These are phyloP conservation scores for Phyllostachys edulis DNA, from an alignment of 176 grass and related monocot species.

Conservation along the genomic window DNA sequence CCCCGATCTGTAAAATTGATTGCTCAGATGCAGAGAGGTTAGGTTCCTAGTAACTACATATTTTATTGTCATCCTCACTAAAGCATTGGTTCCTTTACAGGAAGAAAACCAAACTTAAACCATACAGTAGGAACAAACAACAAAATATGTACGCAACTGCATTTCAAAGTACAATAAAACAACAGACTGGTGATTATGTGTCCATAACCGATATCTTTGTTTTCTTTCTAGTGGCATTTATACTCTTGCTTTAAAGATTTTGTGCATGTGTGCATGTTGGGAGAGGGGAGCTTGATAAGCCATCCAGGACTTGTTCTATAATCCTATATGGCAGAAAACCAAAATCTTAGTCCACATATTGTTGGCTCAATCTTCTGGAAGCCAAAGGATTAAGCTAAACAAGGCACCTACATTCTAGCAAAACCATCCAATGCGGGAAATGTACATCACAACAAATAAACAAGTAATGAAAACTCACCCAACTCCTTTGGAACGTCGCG, in stretches of 20 bases:
- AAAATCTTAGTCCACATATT: slow-evolving; percentile 2
- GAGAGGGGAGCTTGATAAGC: background rate
- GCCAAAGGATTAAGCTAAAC: background rate
- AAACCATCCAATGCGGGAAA: background rate
- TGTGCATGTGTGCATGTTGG: background rate
- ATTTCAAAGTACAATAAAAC: background rate
- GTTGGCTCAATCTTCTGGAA: background rate
- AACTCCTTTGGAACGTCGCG: slow-evolving; percentile 96
- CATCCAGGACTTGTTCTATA: background rate
- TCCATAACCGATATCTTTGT: background rate
- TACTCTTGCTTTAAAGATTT: background rate
- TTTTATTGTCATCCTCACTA: background rate
- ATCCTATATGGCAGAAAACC: slow-evolving; percentile 17
- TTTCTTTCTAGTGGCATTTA: background rate
- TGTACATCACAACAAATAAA: slow-evolving; percentile 17
- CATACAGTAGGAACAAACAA: background rate
- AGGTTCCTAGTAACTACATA: background rate
- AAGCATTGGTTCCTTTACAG: background rate
- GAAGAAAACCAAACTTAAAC: background rate
- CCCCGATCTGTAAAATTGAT: background rate
- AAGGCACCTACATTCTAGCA: slow-evolving; percentile 19
- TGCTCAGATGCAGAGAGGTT: background rate
- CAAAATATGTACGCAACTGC: background rate
- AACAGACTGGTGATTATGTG: background rate
- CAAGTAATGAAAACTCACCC: slow-evolving; percentile 53